Percentiles rank a stretch among this genome's conserved stretches.
These are phyloP conservation scores for Perkinsus olseni DNA, from an alignment of 169 alveolate species.

Conservation along the genomic window DNA sequence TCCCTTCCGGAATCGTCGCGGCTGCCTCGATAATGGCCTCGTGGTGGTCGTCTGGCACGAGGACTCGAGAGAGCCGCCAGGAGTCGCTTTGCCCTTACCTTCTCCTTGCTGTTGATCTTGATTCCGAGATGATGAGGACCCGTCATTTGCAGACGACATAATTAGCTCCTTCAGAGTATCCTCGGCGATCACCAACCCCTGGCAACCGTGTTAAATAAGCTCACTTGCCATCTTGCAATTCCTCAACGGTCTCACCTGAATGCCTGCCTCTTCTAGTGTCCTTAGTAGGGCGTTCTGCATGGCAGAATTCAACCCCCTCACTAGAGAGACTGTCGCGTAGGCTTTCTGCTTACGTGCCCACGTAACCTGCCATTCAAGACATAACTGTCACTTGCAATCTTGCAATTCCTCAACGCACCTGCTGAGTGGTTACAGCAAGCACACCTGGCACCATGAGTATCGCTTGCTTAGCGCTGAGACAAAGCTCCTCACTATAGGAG, in stretches of 20 bases:
- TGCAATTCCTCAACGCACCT: not conserved
- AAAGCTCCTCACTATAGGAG: not conserved
- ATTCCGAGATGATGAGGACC: too few species aligned
- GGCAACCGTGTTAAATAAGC: too few species aligned
- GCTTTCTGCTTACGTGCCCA: not conserved
- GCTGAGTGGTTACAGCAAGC: not conserved
- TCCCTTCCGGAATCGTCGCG: too few species aligned
- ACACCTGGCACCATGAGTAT: not conserved
- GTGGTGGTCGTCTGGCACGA: too few species aligned
- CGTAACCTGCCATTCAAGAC: not conserved
- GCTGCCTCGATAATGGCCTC: too few species aligned
- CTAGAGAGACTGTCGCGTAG: not conserved
- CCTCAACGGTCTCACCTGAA: not conserved
- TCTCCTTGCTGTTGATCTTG: too few species aligned
- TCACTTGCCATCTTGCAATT: too few species aligned
- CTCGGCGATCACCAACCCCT: too few species aligned
- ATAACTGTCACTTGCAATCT: not conserved
- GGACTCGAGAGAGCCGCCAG: too few species aligned
- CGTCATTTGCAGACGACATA: too few species aligned
- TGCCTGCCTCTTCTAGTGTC: not conserved
- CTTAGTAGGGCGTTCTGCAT: not conserved
- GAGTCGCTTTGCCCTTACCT: too few species aligned
- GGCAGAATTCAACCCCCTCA: not conserved
- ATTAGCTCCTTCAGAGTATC: too few species aligned
- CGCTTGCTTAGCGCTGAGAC: not conserved